Base-by-base conservation (phyloP, 106 monocot genomes). In the Dioscorea dumetorum region DNA sequence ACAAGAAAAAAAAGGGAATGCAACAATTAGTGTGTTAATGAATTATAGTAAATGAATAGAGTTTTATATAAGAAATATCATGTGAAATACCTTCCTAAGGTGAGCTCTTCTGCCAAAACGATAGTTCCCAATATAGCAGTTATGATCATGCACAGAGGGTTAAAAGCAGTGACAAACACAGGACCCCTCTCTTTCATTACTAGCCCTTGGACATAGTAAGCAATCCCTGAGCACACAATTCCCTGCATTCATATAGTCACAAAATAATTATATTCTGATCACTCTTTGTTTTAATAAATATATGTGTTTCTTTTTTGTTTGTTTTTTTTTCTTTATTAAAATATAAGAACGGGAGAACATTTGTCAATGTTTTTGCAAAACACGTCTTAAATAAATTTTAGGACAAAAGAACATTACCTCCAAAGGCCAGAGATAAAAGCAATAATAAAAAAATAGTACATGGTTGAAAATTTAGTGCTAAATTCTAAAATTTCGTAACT, bases 91-190 rank as follows among this genome's bases (percentile, higher is more conserved):
- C 58, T 70, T 70, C 70, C 70, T 24, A 70, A 48, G 19, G 35
- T 70, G 57, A 70, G 59, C 33, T 58, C 58, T 58, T 70, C 70
- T 22, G 33, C 58, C 9, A 70, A 54, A 48, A 70, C 41, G 16
- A 70, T 14, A 33, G 58, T 58, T 0, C 70, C 58, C 35, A 70
- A 59, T 33, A 41, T 19, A 16, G 70, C 70, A n/a, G 56, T 54
- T 12, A 70, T 70, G 35, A 70, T 35, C 58, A 70, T 58, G 58
- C 70, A 70, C 12, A 70, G n/a, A 12, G 70, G 70, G 18, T 59
- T 70, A 34, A 70, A 70, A 41, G 70, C 70, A 41, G 70, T 70
- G 12, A 70, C 70, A 70, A 70, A 70, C 12, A 70, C 70, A 13
- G 70, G 70, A 5, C 70, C 70, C 24, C 70, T 70, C 58, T 70